These are phyloP conservation scores for Auricularia cornea DNA, from an alignment of 768 basidiomycete genomes.

Conservation along the genomic window DNA sequence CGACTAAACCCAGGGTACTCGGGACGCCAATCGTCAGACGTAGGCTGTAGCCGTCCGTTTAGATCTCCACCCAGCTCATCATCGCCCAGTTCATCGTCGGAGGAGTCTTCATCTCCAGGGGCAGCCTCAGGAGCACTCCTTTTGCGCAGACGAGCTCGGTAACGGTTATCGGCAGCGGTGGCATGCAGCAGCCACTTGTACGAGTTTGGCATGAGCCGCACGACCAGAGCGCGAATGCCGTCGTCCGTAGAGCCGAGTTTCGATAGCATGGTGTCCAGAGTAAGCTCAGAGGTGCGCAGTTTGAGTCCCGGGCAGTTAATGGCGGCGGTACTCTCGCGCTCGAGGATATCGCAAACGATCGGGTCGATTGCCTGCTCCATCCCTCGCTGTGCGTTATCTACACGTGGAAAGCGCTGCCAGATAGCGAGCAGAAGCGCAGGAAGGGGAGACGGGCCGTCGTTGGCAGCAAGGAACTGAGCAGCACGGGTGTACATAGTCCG, in stretches of 20 bases:
- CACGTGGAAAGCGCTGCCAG: too few relatives aligned
- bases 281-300: background rate
- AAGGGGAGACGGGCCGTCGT: too few relatives aligned
- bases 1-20: background rate
- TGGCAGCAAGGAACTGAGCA: too few relatives aligned
- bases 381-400: too few relatives aligned
- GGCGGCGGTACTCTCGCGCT: background rate
- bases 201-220: background rate
- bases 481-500: too few relatives aligned
- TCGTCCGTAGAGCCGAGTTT: background rate
- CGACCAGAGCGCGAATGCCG: background rate
- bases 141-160: background rate
- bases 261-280: background rate
- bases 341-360: background rate
- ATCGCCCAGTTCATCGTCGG: background rate
- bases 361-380: background rate
- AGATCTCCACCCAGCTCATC: background rate
- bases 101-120: background rate
- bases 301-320: background rate
- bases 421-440: too few relatives aligned
- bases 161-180: background rate
- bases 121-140: background rate
- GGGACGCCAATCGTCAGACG: background rate
- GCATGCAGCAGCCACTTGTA: background rate
- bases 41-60: background rate